phyloP scores from a whole-genome alignment of 306 rosid genomes.

The Rosa lucieae region DNA sequence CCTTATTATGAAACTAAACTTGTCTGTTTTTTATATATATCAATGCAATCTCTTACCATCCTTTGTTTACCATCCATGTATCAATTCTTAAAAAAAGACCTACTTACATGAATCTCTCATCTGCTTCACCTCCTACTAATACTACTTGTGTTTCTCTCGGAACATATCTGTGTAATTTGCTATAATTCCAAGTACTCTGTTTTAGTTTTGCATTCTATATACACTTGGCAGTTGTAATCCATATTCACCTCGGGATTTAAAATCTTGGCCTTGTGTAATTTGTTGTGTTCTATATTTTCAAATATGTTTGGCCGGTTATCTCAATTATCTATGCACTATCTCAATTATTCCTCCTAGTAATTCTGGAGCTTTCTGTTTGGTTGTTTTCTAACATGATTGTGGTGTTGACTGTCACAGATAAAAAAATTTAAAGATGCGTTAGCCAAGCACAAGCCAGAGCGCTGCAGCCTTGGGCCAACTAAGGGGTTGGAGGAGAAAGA shows the following conservation, averaged over 20 bases:
- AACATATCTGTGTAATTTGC: background rate
- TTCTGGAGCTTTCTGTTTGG: background rate
- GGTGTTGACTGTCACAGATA: constrained; percentile 46
- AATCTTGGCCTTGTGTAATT: background rate
- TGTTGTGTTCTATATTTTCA: background rate
- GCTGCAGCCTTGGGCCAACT: constrained; percentile 82
- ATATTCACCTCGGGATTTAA: background rate
- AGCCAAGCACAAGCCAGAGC: constrained; percentile 74
- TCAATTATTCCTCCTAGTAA: background rate
- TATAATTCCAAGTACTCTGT: background rate
- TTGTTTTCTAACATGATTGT: background rate
- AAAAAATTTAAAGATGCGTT: constrained; percentile 91
- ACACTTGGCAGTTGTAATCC: background rate
- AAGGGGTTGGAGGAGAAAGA: constrained; percentile 95
- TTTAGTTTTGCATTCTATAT: background rate
- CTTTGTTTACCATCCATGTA: too few relatives aligned
- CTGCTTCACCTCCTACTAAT: background rate
- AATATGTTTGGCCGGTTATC: background rate
- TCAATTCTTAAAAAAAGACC: background rate
- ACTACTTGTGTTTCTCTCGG: background rate
- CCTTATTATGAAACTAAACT: background rate
- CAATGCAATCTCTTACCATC: background rate
- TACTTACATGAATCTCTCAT: background rate
- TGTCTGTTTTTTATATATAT: background rate
- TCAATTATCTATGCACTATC: too few relatives aligned